phyloP scores from a whole-genome alignment of 2,329 filamentous ascomycete species.

The Calonectria montana region DNA sequence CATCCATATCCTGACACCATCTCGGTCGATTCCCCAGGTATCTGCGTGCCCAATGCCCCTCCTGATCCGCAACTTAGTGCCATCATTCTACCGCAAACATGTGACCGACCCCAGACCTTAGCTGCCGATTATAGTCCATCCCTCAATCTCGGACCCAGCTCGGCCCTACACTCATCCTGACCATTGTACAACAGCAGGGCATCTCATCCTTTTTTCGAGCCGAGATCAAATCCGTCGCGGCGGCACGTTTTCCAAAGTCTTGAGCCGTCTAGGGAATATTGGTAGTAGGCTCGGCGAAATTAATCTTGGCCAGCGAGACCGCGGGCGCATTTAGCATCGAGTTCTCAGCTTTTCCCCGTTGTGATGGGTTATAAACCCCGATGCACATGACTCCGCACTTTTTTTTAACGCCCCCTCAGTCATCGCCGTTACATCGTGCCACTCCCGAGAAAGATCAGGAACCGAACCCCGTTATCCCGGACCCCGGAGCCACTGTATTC shows the following conservation, averaged over 20 bases:
- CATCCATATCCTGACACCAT: not conserved
- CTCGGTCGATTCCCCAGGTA: not conserved
- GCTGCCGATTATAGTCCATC: slow-evolving; percentile 24
- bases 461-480: slow-evolving; percentile 1
- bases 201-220: slow-evolving; percentile 21
- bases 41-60: not conserved
- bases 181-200: not conserved
- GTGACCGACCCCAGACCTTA: slow-evolving; percentile 22
- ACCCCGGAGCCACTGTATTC: not conserved
- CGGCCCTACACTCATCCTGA: slow-evolving; percentile 31
- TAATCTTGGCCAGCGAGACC: not conserved
- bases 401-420: slow-evolving; percentile 17
- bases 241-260: not conserved
- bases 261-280: not conserved
- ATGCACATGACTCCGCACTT: not conserved
- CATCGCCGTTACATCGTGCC: slow-evolving; percentile 26
- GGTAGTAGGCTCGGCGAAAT: not conserved
- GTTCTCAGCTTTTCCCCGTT: too few relatives aligned
- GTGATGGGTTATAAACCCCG: not conserved
- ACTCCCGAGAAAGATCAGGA: slow-evolving; percentile 13
- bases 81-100: not conserved
- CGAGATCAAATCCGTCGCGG: not conserved
- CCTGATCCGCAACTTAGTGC: not conserved
- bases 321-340: not conserved
- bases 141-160: slow-evolving; percentile 36